Base-by-base conservation (phyloP, 2,329 filamentous ascomycete genomes). In the Apiospora marii region DNA sequence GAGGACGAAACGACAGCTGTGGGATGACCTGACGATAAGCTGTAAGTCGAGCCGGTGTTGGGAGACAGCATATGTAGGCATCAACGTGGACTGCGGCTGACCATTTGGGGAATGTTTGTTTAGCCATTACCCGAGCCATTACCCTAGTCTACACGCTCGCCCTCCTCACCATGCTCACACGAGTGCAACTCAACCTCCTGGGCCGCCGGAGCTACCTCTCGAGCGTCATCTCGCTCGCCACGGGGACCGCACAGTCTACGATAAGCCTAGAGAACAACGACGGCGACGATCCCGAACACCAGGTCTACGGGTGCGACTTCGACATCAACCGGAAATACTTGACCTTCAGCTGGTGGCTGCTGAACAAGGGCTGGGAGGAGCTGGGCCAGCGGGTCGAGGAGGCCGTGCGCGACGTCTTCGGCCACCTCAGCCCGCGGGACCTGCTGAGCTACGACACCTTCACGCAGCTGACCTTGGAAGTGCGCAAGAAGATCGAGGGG, bases 331-430 rank as follows among this genome's bases (percentile, higher is more conserved):
- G 95, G 77, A 93, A 94, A 79, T 99, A 98, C 80, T 87, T 99
- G 68, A 97, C 95, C 53, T 97, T 98, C 82, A 98, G 94, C 83
- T 99, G 96, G 96, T 99, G 96, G 95, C 85, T 99, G 67, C 87
- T 99, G 68, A 96, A 99, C 83, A 91, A 91, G 76, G 96, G 96
- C 61, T 98, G 95, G 92, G 90, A 91, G 76, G 91, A 95, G 72
- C 85, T 98, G 72, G 92, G 95, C 88, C 87, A 91, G 72, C 93
- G 92, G 75, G 95, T 99, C 68, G 92, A 95, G 80, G 85, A 87
- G n/a, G 95, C 95, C 4, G 96, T 99, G 34, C 92, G 92, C 77
- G 93, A 97, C 70, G 93, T 96, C 34, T 98, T 98, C 82, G 94
- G 94, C n/a, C 88, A 90, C 74, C 86, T 98, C 69, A 98, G 95